Evolutionary conservation across 2,329 filamentous ascomycete genomes (phyloP), one percentile per base, ranked within the genome.

Genomic region (Microcyclosporella mali): DNA sequence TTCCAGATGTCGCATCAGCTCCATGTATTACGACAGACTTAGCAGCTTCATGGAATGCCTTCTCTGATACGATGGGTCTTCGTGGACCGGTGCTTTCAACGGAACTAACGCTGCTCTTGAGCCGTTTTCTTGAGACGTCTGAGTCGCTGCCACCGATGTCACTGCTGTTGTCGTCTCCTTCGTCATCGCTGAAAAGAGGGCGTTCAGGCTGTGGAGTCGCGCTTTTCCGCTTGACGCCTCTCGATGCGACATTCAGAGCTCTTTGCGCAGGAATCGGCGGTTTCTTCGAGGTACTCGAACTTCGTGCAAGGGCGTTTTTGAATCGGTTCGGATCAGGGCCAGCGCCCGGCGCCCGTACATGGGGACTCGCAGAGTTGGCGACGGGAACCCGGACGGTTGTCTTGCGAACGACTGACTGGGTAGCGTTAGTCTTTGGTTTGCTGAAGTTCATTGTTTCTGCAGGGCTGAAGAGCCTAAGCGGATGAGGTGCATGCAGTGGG

Each of bases 1-100:
- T 58, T n/a, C 64, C 67, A 19, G 61, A 57, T 10, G 67, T 67
- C 47, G 70, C 63, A 27, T 67, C 57, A 27, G 64, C 56, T 21
- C 69, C 67, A 45, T 71, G 67, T 36, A 70, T 61, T 18, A 63
- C 68, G 2, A 53, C 37, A 9, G 62, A 53, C 3, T 38, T 62
- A 54, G 29, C 55, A 51, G 41, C 50, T 32, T 41, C 40, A 19
- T 35, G 39, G 40, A 59, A 59, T 3, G 56, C 55, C 15, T 45
- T 43, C 19, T 51, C 48, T 4, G 28, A 47, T 7, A 56, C 39
- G 27, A 61, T 19, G 11, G 40, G 44, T 37, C 57, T 44, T 21
- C 51, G 47, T 10, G 55, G 52, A 10, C 56, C 53, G 34, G 40
- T 45, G 36, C 51, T 55, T 25, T 62, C 59, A 15, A 58, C 49